phyloP scores from a whole-genome alignment of 129 eudicot species.

The Lactuca saligna region DNA sequence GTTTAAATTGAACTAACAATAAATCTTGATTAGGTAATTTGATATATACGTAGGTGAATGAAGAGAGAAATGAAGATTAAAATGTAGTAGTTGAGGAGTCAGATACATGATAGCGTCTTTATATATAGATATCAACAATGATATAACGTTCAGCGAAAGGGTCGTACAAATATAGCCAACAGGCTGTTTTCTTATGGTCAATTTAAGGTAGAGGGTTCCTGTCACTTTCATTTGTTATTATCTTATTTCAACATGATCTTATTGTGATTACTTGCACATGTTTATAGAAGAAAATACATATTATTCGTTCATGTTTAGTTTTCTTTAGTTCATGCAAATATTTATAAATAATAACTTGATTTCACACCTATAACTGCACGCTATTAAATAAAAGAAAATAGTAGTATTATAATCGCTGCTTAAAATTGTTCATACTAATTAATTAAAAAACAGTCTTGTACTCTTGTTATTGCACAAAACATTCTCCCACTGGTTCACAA shows the following conservation, averaged over 20 bases:
- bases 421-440: neutral
- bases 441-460: neutral
- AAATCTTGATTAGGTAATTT: neutral
- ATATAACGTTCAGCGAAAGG: slow-evolving; percentile 9
- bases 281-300: neutral
- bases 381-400: no score
- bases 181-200: slow-evolving; percentile 25
- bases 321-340: no score
- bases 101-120: neutral
- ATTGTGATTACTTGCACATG: neutral
- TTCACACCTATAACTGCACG: no score
- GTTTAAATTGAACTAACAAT: neutral
- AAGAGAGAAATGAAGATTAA: neutral
- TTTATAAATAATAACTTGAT: no score
- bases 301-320: neutral
- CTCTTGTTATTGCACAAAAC: no score
- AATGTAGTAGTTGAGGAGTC: neutral
- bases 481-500: no score
- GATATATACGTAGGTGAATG: neutral
- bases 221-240: slow-evolving; percentile 9
- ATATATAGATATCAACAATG: neutral
- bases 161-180: slow-evolving; percentile 21
- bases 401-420: no score
- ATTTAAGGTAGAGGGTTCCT: slow-evolving; percentile 20
- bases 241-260: slow-evolving; percentile 12